phyloP scores from a whole-genome alignment of 306 rosid genomes.

The Castanea sativa region DNA sequence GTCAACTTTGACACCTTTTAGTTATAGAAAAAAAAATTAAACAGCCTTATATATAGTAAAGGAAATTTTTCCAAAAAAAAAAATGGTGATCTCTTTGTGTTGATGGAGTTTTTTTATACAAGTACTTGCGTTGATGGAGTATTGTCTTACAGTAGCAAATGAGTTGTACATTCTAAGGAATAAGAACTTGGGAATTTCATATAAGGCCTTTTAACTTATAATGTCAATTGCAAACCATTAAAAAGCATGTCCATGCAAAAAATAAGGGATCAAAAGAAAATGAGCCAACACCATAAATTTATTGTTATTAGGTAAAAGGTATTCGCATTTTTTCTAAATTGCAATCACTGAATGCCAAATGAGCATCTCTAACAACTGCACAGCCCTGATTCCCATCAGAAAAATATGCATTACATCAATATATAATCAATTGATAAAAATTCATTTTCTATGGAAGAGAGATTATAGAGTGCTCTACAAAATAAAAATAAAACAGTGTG shows the following conservation, averaged over 20 bases:
- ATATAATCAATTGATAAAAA: background rate
- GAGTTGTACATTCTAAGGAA: background rate
- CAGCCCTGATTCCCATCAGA: background rate
- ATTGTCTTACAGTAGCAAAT: background rate
- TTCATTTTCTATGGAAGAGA: background rate
- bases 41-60: background rate
- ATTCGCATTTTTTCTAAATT: background rate
- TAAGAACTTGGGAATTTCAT: background rate
- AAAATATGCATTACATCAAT: background rate
- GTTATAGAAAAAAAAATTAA: background rate
- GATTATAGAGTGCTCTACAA: background rate
- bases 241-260: background rate
- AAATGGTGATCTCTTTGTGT: background rate
- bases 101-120: background rate
- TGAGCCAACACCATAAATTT: background rate
- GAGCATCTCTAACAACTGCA: background rate
- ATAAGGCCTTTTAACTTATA: background rate
- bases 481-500: background rate
- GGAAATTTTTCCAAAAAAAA: background rate
- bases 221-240: background rate
- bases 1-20: background rate
- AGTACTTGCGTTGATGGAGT: background rate
- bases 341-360: background rate
- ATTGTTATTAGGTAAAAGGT: background rate
- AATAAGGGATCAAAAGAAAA: background rate